Percentiles rank a stretch among this genome's conserved stretches.
These are phyloP conservation scores for Apophysomyces elegans DNA, from an alignment of 371 early-diverging fungal genomes.

Conservation along the genomic window DNA sequence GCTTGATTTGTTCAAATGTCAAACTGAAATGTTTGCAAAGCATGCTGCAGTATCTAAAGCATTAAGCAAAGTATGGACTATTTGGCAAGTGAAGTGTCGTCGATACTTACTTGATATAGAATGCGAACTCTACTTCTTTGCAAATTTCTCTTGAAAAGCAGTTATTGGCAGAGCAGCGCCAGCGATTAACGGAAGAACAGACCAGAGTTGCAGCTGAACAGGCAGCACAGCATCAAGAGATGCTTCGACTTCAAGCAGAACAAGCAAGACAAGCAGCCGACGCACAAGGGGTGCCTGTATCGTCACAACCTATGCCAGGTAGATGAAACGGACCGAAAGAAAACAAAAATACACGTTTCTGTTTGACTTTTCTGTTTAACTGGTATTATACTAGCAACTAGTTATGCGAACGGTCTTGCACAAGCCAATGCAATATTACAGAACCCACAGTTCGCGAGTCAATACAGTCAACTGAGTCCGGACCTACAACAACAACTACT, in stretches of 20 bases:
- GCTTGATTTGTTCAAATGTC: conserved; percentile 47
- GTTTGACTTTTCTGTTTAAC: neutral
- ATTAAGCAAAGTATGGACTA: conserved; percentile 27
- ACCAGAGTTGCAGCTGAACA: conserved; percentile 46
- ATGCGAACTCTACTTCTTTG: conserved; percentile 23
- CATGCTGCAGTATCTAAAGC: conserved; percentile 24
- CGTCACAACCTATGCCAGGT: neutral
- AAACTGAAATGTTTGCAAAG: conserved; percentile 42
- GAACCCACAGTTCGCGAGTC: conserved; percentile 37
- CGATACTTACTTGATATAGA: conserved; percentile 19
- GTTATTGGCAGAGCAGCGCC: conserved; percentile 36
- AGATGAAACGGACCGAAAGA: neutral
- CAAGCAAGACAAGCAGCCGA: conserved; percentile 32
- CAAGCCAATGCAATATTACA: conserved; percentile 43
- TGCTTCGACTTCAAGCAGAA: conserved; percentile 41
- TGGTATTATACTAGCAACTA: neutral
- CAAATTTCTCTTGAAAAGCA: conserved; percentile 38
- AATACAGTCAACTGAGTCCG: conserved; percentile 41
- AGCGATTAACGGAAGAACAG: conserved; percentile 44
- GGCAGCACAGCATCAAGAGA: conserved; percentile 48
- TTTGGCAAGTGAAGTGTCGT: conserved; percentile 18
- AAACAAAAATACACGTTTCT: neutral
- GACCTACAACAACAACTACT: conserved; percentile 38
- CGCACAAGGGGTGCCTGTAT: conserved; percentile 8
- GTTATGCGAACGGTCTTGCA: conserved; percentile 36